Conservation (phyloP, 2,329 filamentous ascomycete genomes). For the Botrytis medusae region DNA sequence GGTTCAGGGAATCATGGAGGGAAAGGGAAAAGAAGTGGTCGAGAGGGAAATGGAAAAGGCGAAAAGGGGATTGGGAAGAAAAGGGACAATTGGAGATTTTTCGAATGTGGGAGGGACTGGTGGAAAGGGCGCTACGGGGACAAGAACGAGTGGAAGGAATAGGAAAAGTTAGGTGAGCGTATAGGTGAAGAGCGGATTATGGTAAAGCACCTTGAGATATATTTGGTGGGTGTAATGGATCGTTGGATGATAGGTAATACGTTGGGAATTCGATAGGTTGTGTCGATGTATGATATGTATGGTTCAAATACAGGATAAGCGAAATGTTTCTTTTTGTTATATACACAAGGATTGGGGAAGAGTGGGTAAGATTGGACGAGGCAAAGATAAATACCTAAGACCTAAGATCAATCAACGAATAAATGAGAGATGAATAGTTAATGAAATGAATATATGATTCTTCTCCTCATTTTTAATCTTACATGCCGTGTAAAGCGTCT, state of each 20-base stretch:
- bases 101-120: background rate
- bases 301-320: background rate
- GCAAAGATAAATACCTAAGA: background rate
- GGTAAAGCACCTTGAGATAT: background rate
- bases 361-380: background rate
- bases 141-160: background rate
- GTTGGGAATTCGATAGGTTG: background rate
- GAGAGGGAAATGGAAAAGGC: conserved; percentile 25
- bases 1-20: conserved; percentile 38
- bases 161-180: background rate
- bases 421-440: background rate
- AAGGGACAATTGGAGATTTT: conserved; percentile 12
- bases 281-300: background rate
- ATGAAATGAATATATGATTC: background rate
- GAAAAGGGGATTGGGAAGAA: background rate
- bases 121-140: background rate
- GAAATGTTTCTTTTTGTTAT: background rate
- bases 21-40: conserved; percentile 31
- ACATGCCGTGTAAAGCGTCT: background rate
- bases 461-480: background rate
- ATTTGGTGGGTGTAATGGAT: background rate
- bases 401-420: background rate
- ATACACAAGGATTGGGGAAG: background rate
- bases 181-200: background rate
- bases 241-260: background rate